Conservation (phyloP, 2,329 filamentous ascomycete species). For the Hymenoscyphus occultus region DNA sequence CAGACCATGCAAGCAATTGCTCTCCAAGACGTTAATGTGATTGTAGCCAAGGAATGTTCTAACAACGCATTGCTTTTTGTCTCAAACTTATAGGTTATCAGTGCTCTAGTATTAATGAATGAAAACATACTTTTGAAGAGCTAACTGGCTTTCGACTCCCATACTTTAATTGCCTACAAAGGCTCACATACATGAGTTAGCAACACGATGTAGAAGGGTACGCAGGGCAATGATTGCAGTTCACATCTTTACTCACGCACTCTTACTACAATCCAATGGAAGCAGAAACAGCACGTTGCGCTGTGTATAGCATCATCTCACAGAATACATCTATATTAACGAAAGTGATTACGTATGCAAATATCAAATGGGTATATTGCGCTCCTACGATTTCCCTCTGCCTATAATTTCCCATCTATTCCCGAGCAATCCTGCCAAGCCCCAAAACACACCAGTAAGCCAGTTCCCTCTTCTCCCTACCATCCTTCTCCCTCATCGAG, state of each 20-base stretch:
- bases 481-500: conserved; percentile 53
- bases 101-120: too few species aligned
- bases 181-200: too few species aligned
- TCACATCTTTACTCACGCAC: too few species aligned
- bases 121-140: too few species aligned
- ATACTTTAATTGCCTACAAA: too few species aligned
- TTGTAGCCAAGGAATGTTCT: background rate
- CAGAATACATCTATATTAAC: background rate
- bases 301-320: too few species aligned
- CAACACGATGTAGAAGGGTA: too few species aligned
- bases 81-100: background rate
- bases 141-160: too few species aligned
- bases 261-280: too few species aligned
- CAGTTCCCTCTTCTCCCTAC: conserved; percentile 77
- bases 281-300: too few species aligned
- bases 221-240: too few species aligned
- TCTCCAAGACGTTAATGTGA: background rate
- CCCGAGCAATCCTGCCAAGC: conserved; percentile 70
- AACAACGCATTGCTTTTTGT: background rate
- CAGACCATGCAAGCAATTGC: conserved; percentile 5
- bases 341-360: conserved; percentile 12
- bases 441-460: conserved; percentile 96
- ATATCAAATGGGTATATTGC: conserved; percentile 34
- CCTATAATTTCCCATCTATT: conserved; percentile 30
- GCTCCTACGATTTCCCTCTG: conserved; percentile 7